Evolutionary conservation across 805 yeast species (phyloP).

Genomic region (Pachysolen tannophilus): DNA sequence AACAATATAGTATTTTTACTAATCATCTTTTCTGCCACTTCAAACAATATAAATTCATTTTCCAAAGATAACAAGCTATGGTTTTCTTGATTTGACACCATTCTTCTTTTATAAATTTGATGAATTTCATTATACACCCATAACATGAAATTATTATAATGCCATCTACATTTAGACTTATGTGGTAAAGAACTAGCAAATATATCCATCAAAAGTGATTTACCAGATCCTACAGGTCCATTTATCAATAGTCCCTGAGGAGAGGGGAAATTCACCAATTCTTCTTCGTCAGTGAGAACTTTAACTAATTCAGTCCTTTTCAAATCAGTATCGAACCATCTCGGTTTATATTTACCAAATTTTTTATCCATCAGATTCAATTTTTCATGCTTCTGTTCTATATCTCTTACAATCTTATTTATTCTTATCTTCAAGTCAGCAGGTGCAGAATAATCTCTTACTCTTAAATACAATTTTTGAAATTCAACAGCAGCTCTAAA

Average conservation of each 20-base stretch:
- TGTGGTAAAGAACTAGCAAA: constrained; percentile 62
- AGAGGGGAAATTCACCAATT: constrained; percentile 39
- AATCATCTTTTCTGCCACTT: constrained; percentile 59
- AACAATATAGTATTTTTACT: constrained; percentile 48
- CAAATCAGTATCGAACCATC: constrained; percentile 16
- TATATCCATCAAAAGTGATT: constrained; percentile 65
- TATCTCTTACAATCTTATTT: constrained; percentile 26
- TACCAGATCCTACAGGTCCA: constrained; percentile 71
- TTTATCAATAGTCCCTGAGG: constrained; percentile 60
- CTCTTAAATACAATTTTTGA: constrained; percentile 49
- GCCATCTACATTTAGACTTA: constrained; percentile 59
- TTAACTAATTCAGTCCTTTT: constrained; percentile 32
- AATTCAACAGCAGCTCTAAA: constrained; percentile 55
- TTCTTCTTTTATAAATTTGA: constrained; percentile 37
- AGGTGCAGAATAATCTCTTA: constrained; percentile 53
- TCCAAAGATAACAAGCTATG: constrained; percentile 32
- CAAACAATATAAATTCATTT: constrained; percentile 57
- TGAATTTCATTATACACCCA: constrained; percentile 64
- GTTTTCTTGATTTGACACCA: constrained; percentile 21
- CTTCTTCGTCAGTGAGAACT: constrained; percentile 54
- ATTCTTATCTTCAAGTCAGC: constrained; percentile 35
- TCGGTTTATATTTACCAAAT: constrained; percentile 24
- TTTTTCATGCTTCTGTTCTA: constrained; percentile 19
- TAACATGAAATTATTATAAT: constrained; percentile 59
- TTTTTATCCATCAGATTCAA: constrained; percentile 13